phyloP scores from a whole-genome alignment of 75 land plant species.

The Gnetum montanum region DNA sequence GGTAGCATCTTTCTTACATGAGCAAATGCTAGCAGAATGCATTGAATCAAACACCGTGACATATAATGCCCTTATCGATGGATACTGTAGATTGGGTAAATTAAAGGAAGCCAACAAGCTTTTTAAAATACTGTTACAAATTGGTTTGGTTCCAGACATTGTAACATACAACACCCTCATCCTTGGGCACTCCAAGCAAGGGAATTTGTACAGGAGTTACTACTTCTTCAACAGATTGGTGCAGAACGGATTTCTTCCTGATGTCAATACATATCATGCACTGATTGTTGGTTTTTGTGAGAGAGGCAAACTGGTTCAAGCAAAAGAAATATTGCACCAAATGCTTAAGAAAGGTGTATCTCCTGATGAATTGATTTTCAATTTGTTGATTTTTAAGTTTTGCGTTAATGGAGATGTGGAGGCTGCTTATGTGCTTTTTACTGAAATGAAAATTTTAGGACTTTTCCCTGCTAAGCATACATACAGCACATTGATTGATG shows the following conservation, averaged over 20 bases:
- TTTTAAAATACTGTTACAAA: constrained; percentile 23
- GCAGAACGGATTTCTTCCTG: constrained; percentile 22
- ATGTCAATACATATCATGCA: constrained; percentile 27
- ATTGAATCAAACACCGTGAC: constrained; percentile 26
- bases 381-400: constrained; percentile 23
- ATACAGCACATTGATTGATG: constrained; percentile 22
- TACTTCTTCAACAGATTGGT: constrained; percentile 21
- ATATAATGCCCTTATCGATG: constrained; percentile 39
- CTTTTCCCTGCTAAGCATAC: constrained; percentile 15
- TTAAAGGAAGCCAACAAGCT: constrained; percentile 17
- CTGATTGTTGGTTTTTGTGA: constrained; percentile 47
- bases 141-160: constrained; percentile 27
- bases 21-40: constrained; percentile 37
- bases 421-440: constrained; percentile 16
- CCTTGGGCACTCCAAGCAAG: constrained; percentile 27
- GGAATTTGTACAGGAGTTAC: constrained; percentile 10
- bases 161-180: constrained; percentile 61
- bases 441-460: constrained; percentile 27
- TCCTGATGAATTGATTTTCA: constrained; percentile 28
- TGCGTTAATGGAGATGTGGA: constrained; percentile 11
- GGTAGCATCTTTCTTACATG: constrained; percentile 26
- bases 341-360: constrained; percentile 18
- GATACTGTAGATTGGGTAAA: constrained; percentile 32
- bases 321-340: constrained; percentile 24
- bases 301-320: constrained; percentile 25